These are phyloP conservation scores for Melaleuca quinquenervia DNA, from an alignment of 345 rosid genomes.

Conservation along the genomic window DNA sequence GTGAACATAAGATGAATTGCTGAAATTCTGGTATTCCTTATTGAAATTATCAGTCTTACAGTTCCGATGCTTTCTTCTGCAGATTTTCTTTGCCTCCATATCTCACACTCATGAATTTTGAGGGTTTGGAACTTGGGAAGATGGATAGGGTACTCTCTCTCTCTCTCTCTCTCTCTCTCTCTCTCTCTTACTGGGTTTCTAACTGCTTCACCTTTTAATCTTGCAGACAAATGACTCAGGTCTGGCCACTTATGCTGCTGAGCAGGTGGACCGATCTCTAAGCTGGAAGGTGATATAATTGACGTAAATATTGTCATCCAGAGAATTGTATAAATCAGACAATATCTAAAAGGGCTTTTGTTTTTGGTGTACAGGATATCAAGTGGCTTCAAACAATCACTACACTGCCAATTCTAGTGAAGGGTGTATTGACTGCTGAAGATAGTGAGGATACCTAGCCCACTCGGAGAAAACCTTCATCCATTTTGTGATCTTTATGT, in stretches of 20 bases:
- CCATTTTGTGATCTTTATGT: neutral
- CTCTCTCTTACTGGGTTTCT: neutral
- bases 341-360: neutral
- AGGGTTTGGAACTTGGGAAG: constrained; percentile 73
- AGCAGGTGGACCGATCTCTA: constrained; percentile 62
- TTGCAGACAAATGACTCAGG: constrained; percentile 74
- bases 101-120: constrained; percentile 80
- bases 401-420: constrained; percentile 78
- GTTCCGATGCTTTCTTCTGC: neutral
- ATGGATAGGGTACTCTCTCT: constrained; percentile 41
- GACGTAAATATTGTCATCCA: neutral
- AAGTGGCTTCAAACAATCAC: constrained; percentile 94
- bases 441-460: constrained; percentile 41
- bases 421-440: constrained; percentile 89
- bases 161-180: neutral
- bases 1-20: neutral
- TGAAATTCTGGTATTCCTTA: neutral
- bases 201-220: neutral
- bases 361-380: constrained; percentile 42
- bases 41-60: neutral
- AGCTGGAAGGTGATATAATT: constrained; percentile 67
- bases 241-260: constrained; percentile 73
- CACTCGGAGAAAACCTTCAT: neutral
- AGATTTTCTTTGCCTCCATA: constrained; percentile 66
- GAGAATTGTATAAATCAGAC: neutral